A percentile compares a stretch with the other conserved stretches of the same genome.
Conservation (phyloP, 1,139 yeast species). For the Saccharomyces pastorianus region DNA sequence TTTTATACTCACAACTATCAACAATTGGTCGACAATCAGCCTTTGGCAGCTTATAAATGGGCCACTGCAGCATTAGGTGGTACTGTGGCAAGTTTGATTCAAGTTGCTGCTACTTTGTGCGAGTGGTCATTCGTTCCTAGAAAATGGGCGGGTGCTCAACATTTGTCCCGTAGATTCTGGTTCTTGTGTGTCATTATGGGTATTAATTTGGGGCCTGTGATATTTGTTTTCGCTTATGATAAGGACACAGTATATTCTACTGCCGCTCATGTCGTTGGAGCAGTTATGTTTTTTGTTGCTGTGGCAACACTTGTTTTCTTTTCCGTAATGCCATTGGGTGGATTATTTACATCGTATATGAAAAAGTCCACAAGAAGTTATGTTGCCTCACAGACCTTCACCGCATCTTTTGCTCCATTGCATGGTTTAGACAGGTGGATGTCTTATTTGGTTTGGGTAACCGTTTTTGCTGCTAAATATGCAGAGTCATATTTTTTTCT, state of each 20-base stretch:
- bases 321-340: constrained; percentile 94
- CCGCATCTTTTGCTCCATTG: constrained; percentile 80
- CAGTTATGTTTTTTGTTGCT: constrained; percentile 89
- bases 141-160: constrained; percentile 99
- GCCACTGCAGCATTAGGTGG: constrained; percentile 92
- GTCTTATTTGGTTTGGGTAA: constrained; percentile 83
- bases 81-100: constrained; percentile 70
- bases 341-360: constrained; percentile 87
- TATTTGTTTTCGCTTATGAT: constrained; percentile 78
- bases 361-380: constrained; percentile 81
- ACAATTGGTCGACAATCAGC: constrained; percentile 77
- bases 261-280: constrained; percentile 73
- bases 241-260: constrained; percentile 59
- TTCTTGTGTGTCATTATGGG: constrained; percentile 60
- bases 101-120: constrained; percentile 76
- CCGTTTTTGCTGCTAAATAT: constrained; percentile 82
- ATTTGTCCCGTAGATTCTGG: constrained; percentile 75
- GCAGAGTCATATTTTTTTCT: constrained; percentile 88
- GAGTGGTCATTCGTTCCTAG: constrained; percentile 98
- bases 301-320: constrained; percentile 76
- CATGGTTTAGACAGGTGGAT: constrained; percentile 91
- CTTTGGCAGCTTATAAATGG: constrained; percentile 84
- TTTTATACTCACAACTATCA: constrained; percentile 78
- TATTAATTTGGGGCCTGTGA: constrained; percentile 75
- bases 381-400: constrained; percentile 90